These are phyloP conservation scores for Neurospora intermedia DNA, from an alignment of 495 filamentous ascomycete genomes.

Conservation along the genomic window DNA sequence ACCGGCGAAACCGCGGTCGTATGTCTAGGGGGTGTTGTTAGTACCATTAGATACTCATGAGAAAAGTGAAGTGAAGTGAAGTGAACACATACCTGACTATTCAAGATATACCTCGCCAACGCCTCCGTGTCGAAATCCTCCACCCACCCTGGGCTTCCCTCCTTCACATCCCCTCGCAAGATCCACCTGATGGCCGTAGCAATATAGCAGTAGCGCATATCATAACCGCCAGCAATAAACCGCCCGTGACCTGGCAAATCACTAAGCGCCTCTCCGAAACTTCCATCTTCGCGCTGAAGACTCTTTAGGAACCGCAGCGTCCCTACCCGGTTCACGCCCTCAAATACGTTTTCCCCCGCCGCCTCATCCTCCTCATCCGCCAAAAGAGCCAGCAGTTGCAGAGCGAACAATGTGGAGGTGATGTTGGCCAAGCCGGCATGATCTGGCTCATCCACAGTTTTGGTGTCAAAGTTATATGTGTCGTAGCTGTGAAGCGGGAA, in stretches of 20 bases:
- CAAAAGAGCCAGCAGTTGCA: conserved; percentile 61
- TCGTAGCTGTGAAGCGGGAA: conserved; percentile 25
- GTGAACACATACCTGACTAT: conserved; percentile 23
- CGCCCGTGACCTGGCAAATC: conserved; percentile 33
- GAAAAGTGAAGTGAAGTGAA: background rate
- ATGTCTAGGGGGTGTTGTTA: conserved; percentile 47
- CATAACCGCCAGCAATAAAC: conserved; percentile 61
- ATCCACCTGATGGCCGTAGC: conserved; percentile 76
- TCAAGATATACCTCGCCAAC: conserved; percentile 59
- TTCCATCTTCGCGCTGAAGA: conserved; percentile 75
- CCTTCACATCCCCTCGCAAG: conserved; percentile 47
- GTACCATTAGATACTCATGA: too few relatives aligned
- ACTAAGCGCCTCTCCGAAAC: conserved; percentile 75
- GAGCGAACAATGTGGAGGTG: conserved; percentile 78
- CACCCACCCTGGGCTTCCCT: conserved; percentile 42
- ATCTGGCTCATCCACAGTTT: conserved; percentile 20
- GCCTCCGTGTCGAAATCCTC: conserved; percentile 65
- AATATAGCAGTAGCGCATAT: conserved; percentile 79
- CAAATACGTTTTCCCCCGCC: conserved; percentile 21
- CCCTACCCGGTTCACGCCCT: conserved; percentile 51
- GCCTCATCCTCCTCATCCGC: conserved; percentile 51
- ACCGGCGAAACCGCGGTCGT: conserved; percentile 83
- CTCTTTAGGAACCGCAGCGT: conserved; percentile 63
- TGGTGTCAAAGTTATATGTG: conserved; percentile 20
- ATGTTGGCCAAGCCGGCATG: conserved; percentile 73